These are phyloP conservation scores for Moringa oleifera DNA, from an alignment of 345 rosid genomes.

Conservation along the genomic window DNA sequence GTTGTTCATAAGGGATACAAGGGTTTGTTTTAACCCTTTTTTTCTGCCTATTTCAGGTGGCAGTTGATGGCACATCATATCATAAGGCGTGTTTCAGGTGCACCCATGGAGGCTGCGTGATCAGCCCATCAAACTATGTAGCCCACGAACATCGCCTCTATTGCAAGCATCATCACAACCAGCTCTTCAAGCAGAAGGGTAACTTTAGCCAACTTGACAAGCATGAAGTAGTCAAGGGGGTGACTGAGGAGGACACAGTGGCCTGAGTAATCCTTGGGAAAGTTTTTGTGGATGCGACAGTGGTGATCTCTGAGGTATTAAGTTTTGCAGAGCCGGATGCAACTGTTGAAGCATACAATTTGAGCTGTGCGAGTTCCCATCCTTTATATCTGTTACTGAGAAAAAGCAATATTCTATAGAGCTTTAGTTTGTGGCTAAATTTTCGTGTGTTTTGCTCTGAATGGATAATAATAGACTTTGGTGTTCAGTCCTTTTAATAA, in stretches of 20 bases:
- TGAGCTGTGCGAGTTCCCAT: conserved; percentile 4
- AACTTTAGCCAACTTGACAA: conserved; percentile 60
- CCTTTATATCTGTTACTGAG: conserved; percentile 2
- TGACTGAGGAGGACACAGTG: conserved; percentile 22
- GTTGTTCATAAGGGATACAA: no score
- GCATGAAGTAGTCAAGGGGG: conserved; percentile 27
- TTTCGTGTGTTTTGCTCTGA: conserved; percentile 16
- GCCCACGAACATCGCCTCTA: conserved; percentile 62
- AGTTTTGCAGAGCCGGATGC: conserved; percentile 8
- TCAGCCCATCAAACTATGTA: conserved; percentile 60
- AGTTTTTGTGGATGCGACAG: not conserved
- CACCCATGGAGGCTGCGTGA: conserved; percentile 60
- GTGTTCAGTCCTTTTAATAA: conserved; percentile 14
- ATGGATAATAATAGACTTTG: conserved; percentile 11
- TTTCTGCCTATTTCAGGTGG: conserved; percentile 35
- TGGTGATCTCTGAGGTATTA: conserved; percentile 2
- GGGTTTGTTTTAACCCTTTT: not conserved
- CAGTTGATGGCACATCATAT: conserved; percentile 59
- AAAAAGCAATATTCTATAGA: conserved; percentile 8
- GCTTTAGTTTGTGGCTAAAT: conserved; percentile 10
- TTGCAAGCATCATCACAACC: conserved; percentile 71
- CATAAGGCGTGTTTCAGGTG: conserved; percentile 75
- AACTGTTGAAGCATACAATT: conserved; percentile 15
- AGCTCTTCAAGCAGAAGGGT: conserved; percentile 66
- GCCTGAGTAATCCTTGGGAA: conserved; percentile 17